These are phyloP conservation scores for Kodamaea neixiangensis DNA, from an alignment of 805 yeast genomes.

Conservation along the genomic window DNA sequence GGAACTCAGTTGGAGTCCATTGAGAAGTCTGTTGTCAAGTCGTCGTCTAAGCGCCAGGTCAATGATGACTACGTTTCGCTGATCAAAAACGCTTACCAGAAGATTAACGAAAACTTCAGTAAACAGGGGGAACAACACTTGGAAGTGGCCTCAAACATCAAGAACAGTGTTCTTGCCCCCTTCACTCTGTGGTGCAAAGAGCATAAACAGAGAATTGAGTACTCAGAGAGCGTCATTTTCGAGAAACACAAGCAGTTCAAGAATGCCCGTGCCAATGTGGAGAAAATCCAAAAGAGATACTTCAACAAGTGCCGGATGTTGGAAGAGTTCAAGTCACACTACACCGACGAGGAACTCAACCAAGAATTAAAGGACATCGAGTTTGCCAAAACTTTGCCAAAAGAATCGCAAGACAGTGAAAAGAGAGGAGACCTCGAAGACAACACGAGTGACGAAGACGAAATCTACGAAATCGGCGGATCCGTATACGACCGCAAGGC, in stretches of 20 bases:
- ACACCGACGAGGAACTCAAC: conserved; percentile 44
- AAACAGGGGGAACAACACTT: conserved; percentile 61
- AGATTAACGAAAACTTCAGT: conserved; percentile 54
- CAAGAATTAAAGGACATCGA: conserved; percentile 30
- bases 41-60: conserved; percentile 38
- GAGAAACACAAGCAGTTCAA: conserved; percentile 56
- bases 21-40: conserved; percentile 38
- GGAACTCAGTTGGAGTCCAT: conserved; percentile 56
- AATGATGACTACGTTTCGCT: conserved; percentile 64
- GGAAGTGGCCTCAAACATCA: conserved; percentile 62
- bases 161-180: conserved; percentile 63
- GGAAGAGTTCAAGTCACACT: conserved; percentile 60
- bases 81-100: conserved; percentile 61
- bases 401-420: background rate
- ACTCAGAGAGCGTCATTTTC: conserved; percentile 55
- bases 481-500: conserved; percentile 27
- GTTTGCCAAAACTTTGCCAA: conserved; percentile 11
- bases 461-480: conserved; percentile 36
- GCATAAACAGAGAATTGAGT: conserved; percentile 65
- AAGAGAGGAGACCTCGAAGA: conserved; percentile 8
- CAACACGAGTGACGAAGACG: conserved; percentile 20
- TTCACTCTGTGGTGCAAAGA: conserved; percentile 74
- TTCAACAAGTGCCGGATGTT: conserved; percentile 75
- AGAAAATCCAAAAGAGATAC: conserved; percentile 63
- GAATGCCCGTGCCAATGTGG: conserved; percentile 47